These are phyloP conservation scores for Colletotrichum euphorbiae DNA, from an alignment of 2,329 filamentous ascomycete genomes.

Conservation along the genomic window DNA sequence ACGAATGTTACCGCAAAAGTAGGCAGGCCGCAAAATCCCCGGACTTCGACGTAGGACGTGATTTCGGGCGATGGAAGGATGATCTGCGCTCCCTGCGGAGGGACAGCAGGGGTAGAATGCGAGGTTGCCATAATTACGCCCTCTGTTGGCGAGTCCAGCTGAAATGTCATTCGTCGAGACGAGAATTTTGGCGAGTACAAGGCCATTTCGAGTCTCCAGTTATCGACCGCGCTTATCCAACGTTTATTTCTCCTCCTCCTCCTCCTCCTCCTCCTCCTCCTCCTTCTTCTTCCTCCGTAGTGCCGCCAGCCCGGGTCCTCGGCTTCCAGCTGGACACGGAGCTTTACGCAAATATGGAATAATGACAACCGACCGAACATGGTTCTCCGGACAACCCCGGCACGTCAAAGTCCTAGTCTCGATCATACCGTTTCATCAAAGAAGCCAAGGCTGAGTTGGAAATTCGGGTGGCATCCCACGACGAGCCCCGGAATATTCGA, in stretches of 20 bases:
- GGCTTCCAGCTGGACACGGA: slow-evolving; percentile 14
- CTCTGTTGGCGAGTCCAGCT: slow-evolving; percentile 1
- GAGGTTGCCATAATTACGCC: too few species aligned
- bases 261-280: not conserved
- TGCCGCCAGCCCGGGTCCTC: not conserved
- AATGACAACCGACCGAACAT: not conserved
- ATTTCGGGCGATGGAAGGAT: slow-evolving; percentile 6
- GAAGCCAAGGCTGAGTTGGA: not conserved
- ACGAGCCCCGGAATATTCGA: not conserved
- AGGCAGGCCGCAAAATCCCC: not conserved
- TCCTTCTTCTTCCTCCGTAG: not conserved
- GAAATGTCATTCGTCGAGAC: slow-evolving; percentile 9
- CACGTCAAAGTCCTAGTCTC: not conserved
- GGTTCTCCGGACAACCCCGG: not conserved
- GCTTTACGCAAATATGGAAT: not conserved
- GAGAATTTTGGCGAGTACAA: slow-evolving; percentile 1
- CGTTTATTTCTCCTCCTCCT: slow-evolving; percentile 15
- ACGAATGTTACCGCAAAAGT: not conserved
- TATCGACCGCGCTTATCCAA: slow-evolving; percentile 13
- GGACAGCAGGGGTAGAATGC: slow-evolving; percentile 6
- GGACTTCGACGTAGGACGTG: not conserved
- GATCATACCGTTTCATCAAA: slow-evolving; percentile 11
- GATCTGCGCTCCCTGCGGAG: slow-evolving; percentile 32
- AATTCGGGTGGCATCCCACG: not conserved
- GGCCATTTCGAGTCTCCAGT: not conserved